Conservation (phyloP, 225 moss, liverwort and hornwort species). For the Straminergon stramineum region DNA sequence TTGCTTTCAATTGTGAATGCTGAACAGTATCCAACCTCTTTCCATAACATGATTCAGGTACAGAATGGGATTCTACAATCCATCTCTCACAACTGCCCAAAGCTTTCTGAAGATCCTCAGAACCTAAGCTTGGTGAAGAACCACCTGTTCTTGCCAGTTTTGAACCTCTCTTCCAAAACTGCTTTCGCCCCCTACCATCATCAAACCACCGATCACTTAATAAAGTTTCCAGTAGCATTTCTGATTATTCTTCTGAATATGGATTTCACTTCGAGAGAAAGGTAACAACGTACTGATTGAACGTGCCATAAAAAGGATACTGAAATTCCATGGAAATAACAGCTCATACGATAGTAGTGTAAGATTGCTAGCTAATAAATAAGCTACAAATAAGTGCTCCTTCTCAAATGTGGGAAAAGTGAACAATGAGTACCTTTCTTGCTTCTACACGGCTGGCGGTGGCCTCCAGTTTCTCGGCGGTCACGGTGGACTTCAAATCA, state of each 20-base stretch:
- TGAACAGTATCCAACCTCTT: not conserved
- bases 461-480: constrained; percentile 53
- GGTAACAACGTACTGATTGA: not conserved
- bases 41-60: not conserved
- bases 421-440: constrained; percentile 32
- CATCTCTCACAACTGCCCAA: not conserved
- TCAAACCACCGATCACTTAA: not conserved
- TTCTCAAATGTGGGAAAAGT: not conserved
- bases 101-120: constrained; percentile 11
- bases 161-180: constrained; percentile 69
- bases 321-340: not conserved
- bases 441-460: constrained; percentile 51
- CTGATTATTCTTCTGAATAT: not conserved
- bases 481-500: constrained; percentile 56
- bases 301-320: not conserved
- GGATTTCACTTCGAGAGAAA: not conserved
- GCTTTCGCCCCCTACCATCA: constrained; percentile 43
- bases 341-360: too few species aligned
- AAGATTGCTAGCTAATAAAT: not conserved
- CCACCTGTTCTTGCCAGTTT: constrained; percentile 80
- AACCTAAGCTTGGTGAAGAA: constrained; percentile 73
- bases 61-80: not conserved
- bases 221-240: not conserved
- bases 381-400: not conserved
- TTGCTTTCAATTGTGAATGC: not conserved